Percentiles rank a stretch among this genome's conserved stretches.
Evolutionary conservation across 2,329 filamentous ascomycete genomes (phyloP).

Genomic region (Xylogone sp.): DNA sequence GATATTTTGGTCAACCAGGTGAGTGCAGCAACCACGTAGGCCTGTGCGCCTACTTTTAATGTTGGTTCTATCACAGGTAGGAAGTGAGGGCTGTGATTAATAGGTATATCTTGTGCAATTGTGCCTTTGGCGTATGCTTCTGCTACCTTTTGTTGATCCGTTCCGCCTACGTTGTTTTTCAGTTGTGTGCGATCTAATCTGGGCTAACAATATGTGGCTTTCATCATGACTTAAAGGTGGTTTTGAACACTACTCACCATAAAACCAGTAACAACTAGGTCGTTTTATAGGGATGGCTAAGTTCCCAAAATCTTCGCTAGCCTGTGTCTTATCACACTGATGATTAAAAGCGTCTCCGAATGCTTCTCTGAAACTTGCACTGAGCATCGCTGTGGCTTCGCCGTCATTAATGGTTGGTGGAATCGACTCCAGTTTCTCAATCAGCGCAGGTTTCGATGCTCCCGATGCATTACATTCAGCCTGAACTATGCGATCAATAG

Average conservation of each 20-base stretch:
- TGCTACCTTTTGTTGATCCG: too few species aligned
- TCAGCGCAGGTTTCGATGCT: background rate
- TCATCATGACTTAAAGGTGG: too few species aligned
- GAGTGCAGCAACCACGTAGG: conserved; percentile 43
- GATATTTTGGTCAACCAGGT: too few species aligned
- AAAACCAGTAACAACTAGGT: conserved; percentile 51
- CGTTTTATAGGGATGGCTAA: conserved; percentile 16
- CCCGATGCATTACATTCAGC: conserved; percentile 1
- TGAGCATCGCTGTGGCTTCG: background rate
- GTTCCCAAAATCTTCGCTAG: conserved; percentile 21
- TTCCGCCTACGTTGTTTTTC: too few species aligned
- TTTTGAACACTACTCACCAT: conserved; percentile 46
- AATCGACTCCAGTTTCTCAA: background rate
- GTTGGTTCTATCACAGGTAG: conserved; percentile 53
- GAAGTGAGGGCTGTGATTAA: conserved; percentile 54
- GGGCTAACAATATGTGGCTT: too few species aligned
- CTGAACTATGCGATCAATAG: conserved; percentile 2
- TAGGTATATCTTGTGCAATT: conserved; percentile 35
- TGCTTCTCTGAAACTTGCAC: background rate
- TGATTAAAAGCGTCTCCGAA: conserved; percentile 1
- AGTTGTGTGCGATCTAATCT: too few species aligned
- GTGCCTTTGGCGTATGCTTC: conserved; percentile 35
- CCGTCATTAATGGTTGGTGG: conserved; percentile 4
- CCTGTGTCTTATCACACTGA: background rate
- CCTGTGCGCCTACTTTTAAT: conserved; percentile 44